Base-by-base conservation (phyloP, 192 early-diverging fungal species). In the Mortierella hygrophila region DNA sequence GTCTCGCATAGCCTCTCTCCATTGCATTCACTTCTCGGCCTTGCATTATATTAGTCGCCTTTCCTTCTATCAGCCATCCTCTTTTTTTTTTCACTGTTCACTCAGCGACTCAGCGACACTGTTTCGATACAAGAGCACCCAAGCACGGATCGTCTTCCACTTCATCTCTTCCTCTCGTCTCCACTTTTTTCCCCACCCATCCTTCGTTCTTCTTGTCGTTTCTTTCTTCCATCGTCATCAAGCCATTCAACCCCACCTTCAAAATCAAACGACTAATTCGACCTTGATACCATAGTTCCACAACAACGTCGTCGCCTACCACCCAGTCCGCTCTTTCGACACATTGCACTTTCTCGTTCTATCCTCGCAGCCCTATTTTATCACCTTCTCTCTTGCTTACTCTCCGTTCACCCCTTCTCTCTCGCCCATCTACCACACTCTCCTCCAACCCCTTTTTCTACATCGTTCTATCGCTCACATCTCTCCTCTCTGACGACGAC, bases 61-160 rank as follows among this genome's bases (percentile, higher is more conserved):
- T 15, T 75, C 26, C 15, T 78, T 40, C 37, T 29, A 7, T 16
- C 47, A 55, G 9, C 37, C 37, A 46, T 29, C 26, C 71, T 23
- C 21, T n/a, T 46, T 13, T 21, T 13, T 47, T 49, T 74, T 52
- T 11, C 70, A 35, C 15, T 11, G 23, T 44, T 5, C 26, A 52
- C 41, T 71, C 70, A 11, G 37, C 21, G 2, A 8, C 41, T 42
- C 40, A 13, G 41, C 41, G 32, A 71, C 38, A 71, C 65, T 21
- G 3, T 71, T 71, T n/a, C 70, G 70, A 26, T 42, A 71, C 70
- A 41, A 71, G 70, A 35, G 46, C 72, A 46, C 55, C 38, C n/a
- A 80, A 68, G 71, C 78, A 68, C 72, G 42, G 71, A 68, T 80
- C 60, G 15, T 63, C 70, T 47, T 38, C 37, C 37, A 20, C 44